Conservation (phyloP, 257 asterid genomes). For the Orobanche coerulescens region DNA sequence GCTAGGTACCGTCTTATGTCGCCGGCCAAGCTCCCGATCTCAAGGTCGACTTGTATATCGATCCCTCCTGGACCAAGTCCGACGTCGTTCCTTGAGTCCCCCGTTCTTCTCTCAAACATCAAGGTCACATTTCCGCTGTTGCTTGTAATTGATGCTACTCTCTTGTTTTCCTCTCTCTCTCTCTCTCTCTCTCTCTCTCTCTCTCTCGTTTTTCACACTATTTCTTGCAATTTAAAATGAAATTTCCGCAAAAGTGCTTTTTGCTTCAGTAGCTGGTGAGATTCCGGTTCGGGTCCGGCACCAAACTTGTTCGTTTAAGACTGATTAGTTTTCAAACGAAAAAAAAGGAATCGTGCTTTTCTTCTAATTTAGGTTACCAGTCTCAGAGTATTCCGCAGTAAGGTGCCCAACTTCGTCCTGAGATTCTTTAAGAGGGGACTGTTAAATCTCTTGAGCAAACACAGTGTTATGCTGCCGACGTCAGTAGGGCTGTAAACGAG, state of each 20-base stretch:
- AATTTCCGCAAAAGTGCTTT: slow-evolving; percentile 3
- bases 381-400: neutral
- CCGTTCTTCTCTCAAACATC: slow-evolving; percentile 84
- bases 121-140: slow-evolving; percentile 40
- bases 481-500: no score
- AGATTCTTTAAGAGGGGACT: slow-evolving; percentile 1
- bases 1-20: slow-evolving; percentile 88
- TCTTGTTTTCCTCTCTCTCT: neutral
- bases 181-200: neutral
- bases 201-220: neutral
- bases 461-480: slow-evolving; percentile 20
- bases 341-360: slow-evolving; percentile 1
- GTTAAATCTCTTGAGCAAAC: neutral
- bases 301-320: slow-evolving; percentile 19
- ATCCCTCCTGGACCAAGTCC: slow-evolving; percentile 97
- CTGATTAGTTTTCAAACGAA: neutral
- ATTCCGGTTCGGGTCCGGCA: slow-evolving; percentile 47
- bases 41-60: slow-evolving; percentile 68
- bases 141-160: slow-evolving; percentile 13
- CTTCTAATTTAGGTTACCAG: neutral
- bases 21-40: slow-evolving; percentile 97
- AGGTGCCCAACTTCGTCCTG: neutral
- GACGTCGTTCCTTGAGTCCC: slow-evolving; percentile 86
- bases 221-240: slow-evolving; percentile 9
- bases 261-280: slow-evolving; percentile 17